Percentiles rank a stretch among this genome's conserved stretches.
Evolutionary conservation across 495 filamentous ascomycete species (phyloP).

Genomic region (Aspergillus olivimuriae): DNA sequence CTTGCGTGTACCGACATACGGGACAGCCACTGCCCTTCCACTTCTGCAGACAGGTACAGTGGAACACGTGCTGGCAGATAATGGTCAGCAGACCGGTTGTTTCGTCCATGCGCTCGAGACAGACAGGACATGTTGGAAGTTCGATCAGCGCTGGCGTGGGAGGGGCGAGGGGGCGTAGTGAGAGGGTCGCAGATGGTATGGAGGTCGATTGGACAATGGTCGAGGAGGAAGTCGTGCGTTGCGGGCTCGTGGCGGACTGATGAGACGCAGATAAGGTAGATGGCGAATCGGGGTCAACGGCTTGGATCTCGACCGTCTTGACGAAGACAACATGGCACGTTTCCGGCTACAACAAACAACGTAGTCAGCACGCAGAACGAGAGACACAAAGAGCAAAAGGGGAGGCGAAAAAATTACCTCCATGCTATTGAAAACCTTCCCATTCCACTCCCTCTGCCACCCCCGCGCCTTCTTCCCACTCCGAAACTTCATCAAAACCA

Average conservation of each 20-base stretch:
- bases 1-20: conserved; percentile 84
- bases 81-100: conserved; percentile 92
- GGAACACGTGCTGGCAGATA: conserved; percentile 95
- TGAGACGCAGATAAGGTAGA: conserved; percentile 18
- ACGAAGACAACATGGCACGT: conserved; percentile 95
- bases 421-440: conserved; percentile 89
- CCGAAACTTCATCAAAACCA: conserved; percentile 96
- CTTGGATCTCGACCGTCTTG: conserved; percentile 72
- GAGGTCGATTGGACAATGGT: conserved; percentile 34
- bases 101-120: conserved; percentile 96
- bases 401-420: conserved; percentile 55
- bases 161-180: conserved; percentile 78
- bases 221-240: conserved; percentile 25
- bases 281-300: conserved; percentile 21
- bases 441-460: conserved; percentile 87
- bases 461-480: conserved; percentile 62
- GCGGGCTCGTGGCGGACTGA: conserved; percentile 43
- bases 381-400: conserved; percentile 2
- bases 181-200: conserved; percentile 48
- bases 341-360: conserved; percentile 59
- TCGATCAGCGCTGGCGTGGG: conserved; percentile 87
- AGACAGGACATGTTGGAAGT: conserved; percentile 93
- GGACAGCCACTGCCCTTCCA: conserved; percentile 94
- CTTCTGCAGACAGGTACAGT: conserved; percentile 93
- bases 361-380: not conserved